phyloP scores from a whole-genome alignment of 495 filamentous ascomycete species.

The Tuber indicum region DNA sequence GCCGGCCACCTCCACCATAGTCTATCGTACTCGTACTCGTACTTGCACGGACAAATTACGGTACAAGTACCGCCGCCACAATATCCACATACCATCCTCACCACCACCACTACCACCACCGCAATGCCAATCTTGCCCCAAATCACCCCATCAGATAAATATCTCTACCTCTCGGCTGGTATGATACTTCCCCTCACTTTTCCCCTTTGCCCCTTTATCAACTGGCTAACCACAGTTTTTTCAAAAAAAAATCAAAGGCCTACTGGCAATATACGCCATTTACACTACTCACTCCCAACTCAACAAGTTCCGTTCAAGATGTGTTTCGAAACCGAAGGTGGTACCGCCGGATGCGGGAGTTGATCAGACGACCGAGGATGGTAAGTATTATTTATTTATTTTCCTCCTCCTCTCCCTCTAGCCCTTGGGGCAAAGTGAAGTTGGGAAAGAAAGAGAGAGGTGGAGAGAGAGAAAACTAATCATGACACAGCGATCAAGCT shows the following conservation, averaged over 20 bases:
- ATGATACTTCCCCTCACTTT: constrained; percentile 1
- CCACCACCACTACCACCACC: neutral
- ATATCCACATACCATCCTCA: neutral
- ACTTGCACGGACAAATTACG: neutral
- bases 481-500: constrained; percentile 29
- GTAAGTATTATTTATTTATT: constrained; percentile 14
- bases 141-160: constrained; percentile 9
- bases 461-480: constrained; percentile 12
- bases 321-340: constrained; percentile 23
- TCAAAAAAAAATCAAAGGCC: constrained; percentile 6
- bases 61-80: neutral
- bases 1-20: neutral
- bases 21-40: neutral
- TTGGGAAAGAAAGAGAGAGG: neutral
- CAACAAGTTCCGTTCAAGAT: constrained; percentile 27
- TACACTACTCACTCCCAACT: constrained; percentile 24
- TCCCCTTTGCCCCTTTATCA: neutral
- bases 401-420: neutral
- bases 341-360: constrained; percentile 21
- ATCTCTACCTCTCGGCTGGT: constrained; percentile 21
- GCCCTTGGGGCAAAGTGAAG: neutral
- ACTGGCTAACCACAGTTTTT: neutral
- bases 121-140: neutral
- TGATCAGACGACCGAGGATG: constrained; percentile 33
- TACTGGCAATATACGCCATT: constrained; percentile 19